Percentiles rank a stretch among this genome's conserved stretches.
These are phyloP conservation scores for Mesostigma viride DNA, from an alignment of 139 green algal species.

Conservation along the genomic window DNA sequence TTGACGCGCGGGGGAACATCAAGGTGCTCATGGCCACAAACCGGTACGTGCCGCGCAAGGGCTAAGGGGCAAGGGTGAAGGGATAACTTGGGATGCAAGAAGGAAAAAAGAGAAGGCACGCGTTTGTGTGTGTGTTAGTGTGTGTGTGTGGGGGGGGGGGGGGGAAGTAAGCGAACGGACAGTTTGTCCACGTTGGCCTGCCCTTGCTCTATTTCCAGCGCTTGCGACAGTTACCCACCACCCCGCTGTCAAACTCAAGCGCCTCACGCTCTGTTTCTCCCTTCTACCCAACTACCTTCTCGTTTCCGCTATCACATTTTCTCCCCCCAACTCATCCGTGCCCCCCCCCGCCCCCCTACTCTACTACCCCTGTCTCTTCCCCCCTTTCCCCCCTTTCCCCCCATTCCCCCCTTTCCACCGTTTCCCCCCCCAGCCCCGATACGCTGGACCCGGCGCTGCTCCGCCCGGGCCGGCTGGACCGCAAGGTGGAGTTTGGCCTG, in stretches of 20 bases:
- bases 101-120: too few species aligned
- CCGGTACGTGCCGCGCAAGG: conserved; percentile 24
- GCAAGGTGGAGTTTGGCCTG: conserved; percentile 96
- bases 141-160: too few species aligned
- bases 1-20: conserved; percentile 96
- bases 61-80: too few species aligned
- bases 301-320: background rate
- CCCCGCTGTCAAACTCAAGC: too few species aligned
- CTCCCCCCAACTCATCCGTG: conserved; percentile 2
- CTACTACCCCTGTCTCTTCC: background rate
- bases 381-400: background rate
- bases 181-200: too few species aligned
- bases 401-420: background rate
- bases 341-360: conserved; percentile 1
- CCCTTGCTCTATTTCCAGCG: too few species aligned
- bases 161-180: too few species aligned
- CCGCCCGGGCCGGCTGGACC: conserved; percentile 83
- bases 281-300: background rate
- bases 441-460: conserved; percentile 94
- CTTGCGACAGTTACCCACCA: too few species aligned
- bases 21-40: conserved; percentile 74
- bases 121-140: too few species aligned
- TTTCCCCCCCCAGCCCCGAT: conserved; percentile 57
- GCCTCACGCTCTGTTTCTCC: conserved; percentile 13
- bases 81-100: too few species aligned